phyloP scores from a whole-genome alignment of 2,329 filamentous ascomycete genomes.

The Pseudocercospora pini-densiflorae region DNA sequence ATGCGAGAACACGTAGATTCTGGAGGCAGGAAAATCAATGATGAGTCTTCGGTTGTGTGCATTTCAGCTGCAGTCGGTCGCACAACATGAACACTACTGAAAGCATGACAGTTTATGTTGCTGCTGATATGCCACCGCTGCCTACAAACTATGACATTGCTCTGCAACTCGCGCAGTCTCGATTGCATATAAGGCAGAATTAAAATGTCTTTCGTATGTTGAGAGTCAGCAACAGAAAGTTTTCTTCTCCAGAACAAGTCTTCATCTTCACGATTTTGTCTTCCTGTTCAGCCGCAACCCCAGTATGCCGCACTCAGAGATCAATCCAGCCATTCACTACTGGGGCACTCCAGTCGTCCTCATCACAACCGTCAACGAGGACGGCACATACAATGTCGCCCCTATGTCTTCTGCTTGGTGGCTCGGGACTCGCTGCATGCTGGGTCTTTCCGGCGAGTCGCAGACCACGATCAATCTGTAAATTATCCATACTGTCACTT shows the following conservation, averaged over 20 bases:
- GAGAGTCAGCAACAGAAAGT: background rate
- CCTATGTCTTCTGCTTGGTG: slow-evolving; percentile 54
- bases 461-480: slow-evolving; percentile 14
- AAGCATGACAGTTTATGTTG: background rate
- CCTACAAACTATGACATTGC: background rate
- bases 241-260: background rate
- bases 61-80: background rate
- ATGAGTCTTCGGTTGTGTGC: background rate
- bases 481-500: background rate
- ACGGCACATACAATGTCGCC: slow-evolving; percentile 48
- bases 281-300: background rate
- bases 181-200: background rate
- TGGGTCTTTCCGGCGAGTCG: slow-evolving; percentile 41
- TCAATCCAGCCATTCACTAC: slow-evolving; percentile 14
- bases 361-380: slow-evolving; percentile 40
- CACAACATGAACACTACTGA: background rate
- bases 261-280: background rate
- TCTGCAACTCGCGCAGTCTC: background rate
- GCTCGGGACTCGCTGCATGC: slow-evolving; percentile 50
- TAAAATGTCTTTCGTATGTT: background rate
- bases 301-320: background rate
- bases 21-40: too few relatives aligned
- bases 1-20: too few relatives aligned
- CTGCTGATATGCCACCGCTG: background rate
- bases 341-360: slow-evolving; percentile 18